These are phyloP conservation scores for Sporisorium exsertum DNA, from an alignment of 1,284 basidiomycete species.

Conservation along the genomic window DNA sequence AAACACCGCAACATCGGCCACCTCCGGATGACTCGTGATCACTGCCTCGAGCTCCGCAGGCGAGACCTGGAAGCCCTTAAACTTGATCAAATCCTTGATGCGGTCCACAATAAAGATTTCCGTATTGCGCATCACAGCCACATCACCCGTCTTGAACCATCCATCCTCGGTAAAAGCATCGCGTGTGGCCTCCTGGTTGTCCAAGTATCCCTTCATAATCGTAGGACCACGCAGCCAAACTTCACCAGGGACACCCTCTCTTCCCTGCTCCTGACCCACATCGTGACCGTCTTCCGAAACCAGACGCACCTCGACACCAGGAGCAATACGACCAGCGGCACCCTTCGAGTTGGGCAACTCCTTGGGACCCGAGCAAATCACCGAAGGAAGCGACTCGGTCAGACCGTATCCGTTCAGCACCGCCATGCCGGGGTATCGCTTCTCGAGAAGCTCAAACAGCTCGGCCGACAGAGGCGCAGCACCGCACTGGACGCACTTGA, in stretches of 20 bases:
- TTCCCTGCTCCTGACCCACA: conserved; percentile 71
- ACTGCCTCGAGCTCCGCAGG: conserved; percentile 59
- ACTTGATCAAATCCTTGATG: conserved; percentile 60
- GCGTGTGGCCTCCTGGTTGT: conserved; percentile 39
- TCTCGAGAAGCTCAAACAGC: conserved; percentile 75
- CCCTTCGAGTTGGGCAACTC: conserved; percentile 58
- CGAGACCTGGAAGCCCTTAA: conserved; percentile 60
- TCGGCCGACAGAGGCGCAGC: conserved; percentile 83
- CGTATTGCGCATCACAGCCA: conserved; percentile 55
- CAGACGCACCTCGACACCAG: conserved; percentile 82
- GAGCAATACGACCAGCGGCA: conserved; percentile 77
- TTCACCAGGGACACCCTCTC: conserved; percentile 70
- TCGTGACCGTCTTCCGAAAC: conserved; percentile 73
- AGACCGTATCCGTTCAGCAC: conserved; percentile 77
- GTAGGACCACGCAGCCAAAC: conserved; percentile 44
- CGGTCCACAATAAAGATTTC: conserved; percentile 61
- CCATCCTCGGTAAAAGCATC: conserved; percentile 55
- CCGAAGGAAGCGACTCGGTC: conserved; percentile 79
- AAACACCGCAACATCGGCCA: conserved; percentile 49
- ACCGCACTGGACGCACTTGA: conserved; percentile 78
- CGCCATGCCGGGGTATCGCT: conserved; percentile 71
- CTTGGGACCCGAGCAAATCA: conserved; percentile 68
- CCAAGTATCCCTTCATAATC: conserved; percentile 61
- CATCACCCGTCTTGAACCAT: conserved; percentile 59
- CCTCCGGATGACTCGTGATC: conserved; percentile 43